Base-by-base conservation (phyloP, 208 protist genomes). In the Crithidia expoeki region DNA sequence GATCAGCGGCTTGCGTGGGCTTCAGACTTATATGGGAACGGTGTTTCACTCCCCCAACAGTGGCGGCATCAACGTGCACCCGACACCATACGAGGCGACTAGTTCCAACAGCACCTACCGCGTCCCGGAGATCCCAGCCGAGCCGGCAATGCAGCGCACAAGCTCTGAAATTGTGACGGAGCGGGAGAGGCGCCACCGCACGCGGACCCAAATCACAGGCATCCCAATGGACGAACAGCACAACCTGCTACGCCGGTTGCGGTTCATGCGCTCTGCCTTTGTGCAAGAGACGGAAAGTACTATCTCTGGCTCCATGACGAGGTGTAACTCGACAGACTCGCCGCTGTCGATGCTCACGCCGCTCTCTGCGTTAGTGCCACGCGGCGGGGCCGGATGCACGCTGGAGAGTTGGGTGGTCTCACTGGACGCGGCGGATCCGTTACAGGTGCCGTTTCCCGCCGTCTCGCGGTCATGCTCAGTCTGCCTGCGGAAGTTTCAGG, bases 381-480 rank as follows among this genome's bases (percentile, higher is more conserved):
- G n/a, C 47, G 46, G 21, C 3, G 53, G 50, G 27, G 49, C 11
- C 36, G 57, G 25, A n/a, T 4, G 3, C 10, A 46, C 61, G 33
- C 40, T 60, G 46, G 23, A 33, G 33, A 66, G 57, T 42, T 73
- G 68, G 68, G 49, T 73, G 14, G 47, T 51, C 27, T 65, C 68
- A 5, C 58, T 73, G 2, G 50, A 75, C 21, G 4, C 42, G 0
- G 62, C 56, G 2, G 34, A 53, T n/a, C 25, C 55, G 11, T 2
- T 14, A 1, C 17, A 11, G 11, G 44, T 72, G 44, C 49, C 64
- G 11, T 72, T 32, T 42, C 64, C 72, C 1, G 56, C 32, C 17
- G 30, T 59, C 27, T 70, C 62, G 23, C 33, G 55, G 30, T 55
- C 50, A 19, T 85, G 80, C 51, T 72, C 42, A 1, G 80, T 85